Conservation (phyloP, 1,284 basidiomycete genomes). For the Lentinula novae-zelandiae region DNA sequence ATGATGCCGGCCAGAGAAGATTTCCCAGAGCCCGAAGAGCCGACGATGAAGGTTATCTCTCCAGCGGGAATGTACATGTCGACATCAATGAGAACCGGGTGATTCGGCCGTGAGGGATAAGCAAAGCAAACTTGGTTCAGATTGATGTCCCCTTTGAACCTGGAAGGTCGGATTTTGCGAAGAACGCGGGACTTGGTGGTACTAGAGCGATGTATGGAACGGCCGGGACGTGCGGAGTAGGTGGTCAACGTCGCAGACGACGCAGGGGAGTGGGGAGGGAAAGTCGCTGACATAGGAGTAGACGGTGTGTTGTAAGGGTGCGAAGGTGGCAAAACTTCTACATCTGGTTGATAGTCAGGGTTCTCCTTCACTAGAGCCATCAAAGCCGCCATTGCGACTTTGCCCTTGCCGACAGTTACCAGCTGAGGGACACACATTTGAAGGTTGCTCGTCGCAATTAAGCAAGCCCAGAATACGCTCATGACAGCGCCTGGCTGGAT, state of each 20-base stretch:
- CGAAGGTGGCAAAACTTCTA: slow-evolving; percentile 17
- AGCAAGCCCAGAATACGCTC: slow-evolving; percentile 95
- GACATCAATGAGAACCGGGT: slow-evolving; percentile 60
- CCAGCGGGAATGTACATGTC: slow-evolving; percentile 76
- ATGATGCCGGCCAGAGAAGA: slow-evolving; percentile 87
- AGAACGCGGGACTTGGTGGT: slow-evolving; percentile 25
- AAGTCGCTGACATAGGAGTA: slow-evolving; percentile 15
- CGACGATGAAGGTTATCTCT: slow-evolving; percentile 92
- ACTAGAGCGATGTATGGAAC: slow-evolving; percentile 16
- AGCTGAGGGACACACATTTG: slow-evolving; percentile 85
- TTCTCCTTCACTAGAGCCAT: slow-evolving; percentile 51
- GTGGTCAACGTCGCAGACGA: slow-evolving; percentile 14
- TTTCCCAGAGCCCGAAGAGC: slow-evolving; percentile 89
- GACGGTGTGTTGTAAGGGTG: slow-evolving; percentile 13
- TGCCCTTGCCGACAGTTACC: slow-evolving; percentile 80
- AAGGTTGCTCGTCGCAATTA: slow-evolving; percentile 84
- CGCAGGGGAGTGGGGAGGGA: slow-evolving; percentile 22
- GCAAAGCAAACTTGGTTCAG: slow-evolving; percentile 78
- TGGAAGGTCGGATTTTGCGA: slow-evolving; percentile 55
- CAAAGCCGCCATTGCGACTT: slow-evolving; percentile 76
- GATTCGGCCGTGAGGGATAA: slow-evolving; percentile 79
- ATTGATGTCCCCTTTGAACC: slow-evolving; percentile 75
- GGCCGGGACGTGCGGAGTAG: slow-evolving; percentile 12
- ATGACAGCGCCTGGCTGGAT: slow-evolving; percentile 78
- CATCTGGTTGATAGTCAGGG: slow-evolving; percentile 12